These are phyloP conservation scores for Neoascochyta sp. DNA, from an alignment of 2,329 filamentous ascomycete species.

Conservation along the genomic window DNA sequence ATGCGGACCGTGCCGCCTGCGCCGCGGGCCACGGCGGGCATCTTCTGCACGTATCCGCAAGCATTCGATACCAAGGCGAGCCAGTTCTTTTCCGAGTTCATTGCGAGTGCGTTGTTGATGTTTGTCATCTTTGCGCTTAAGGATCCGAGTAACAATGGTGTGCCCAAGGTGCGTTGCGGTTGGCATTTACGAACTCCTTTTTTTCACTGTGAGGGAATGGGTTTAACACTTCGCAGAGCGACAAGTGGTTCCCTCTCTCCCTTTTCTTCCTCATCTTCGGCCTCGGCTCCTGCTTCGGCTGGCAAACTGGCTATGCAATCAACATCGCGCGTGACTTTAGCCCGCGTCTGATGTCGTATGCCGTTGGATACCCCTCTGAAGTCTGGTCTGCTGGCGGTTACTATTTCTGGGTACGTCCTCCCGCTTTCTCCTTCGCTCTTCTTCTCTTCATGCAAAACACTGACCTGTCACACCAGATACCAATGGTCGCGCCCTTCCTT, in stretches of 20 bases:
- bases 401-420: slow-evolving; percentile 69
- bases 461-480: slow-evolving; percentile 49
- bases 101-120: slow-evolving; percentile 65
- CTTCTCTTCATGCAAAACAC: no score
- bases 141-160: slow-evolving; percentile 47
- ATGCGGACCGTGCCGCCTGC: slow-evolving; percentile 59
- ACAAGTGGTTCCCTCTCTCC: slow-evolving; percentile 50
- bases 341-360: slow-evolving; percentile 62
- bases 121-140: slow-evolving; percentile 69
- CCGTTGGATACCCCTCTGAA: slow-evolving; percentile 63
- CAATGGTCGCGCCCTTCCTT: slow-evolving; percentile 67
- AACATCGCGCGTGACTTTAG: slow-evolving; percentile 71
- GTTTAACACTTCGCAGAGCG: no score
- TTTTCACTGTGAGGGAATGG: no score
- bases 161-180: slow-evolving; percentile 23
- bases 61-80: slow-evolving; percentile 62
- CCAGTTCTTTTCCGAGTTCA: slow-evolving; percentile 69
- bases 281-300: slow-evolving; percentile 69
- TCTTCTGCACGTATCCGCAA: slow-evolving; percentile 71
- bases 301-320: slow-evolving; percentile 73
- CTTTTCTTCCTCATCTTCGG: slow-evolving; percentile 72
- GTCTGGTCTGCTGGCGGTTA: slow-evolving; percentile 66
- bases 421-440: no score
- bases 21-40: slow-evolving; percentile 60
- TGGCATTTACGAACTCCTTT: no score